Evolutionary conservation across 306 rosid species (phyloP).

Genomic region (Psophocarpus tetragonolobus): DNA sequence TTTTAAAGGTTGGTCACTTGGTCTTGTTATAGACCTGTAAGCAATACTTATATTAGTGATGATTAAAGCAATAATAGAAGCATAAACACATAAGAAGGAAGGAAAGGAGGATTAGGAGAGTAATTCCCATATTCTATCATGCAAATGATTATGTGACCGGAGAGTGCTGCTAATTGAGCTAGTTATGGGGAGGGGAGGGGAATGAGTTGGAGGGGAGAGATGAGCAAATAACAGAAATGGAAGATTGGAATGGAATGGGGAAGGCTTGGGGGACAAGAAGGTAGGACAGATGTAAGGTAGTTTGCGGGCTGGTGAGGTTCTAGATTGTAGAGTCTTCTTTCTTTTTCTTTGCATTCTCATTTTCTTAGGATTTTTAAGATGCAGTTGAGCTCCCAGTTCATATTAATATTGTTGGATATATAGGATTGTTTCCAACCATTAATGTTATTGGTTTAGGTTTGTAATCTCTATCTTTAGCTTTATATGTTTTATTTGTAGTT

Average conservation of each 20-base stretch:
- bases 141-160: background rate
- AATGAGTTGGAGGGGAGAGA: background rate
- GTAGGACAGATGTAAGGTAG: background rate
- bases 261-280: background rate
- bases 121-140: background rate
- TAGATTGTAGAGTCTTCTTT: background rate
- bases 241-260: background rate
- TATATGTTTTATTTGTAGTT: background rate
- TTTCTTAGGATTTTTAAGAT: background rate
- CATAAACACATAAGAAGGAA: background rate
- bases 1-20: background rate
- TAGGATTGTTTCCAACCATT: background rate
- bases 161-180: background rate
- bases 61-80: background rate
- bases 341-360: background rate
- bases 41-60: background rate
- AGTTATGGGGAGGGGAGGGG: background rate
- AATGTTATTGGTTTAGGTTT: background rate
- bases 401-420: background rate
- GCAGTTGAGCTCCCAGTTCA: background rate
- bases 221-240: background rate
- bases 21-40: background rate
- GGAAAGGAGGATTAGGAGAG: background rate
- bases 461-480: background rate
- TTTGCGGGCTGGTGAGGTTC: background rate